Evolutionary conservation across 2,329 filamentous ascomycete species (phyloP).

Genomic region (Purpureocillium takamizusanense): DNA sequence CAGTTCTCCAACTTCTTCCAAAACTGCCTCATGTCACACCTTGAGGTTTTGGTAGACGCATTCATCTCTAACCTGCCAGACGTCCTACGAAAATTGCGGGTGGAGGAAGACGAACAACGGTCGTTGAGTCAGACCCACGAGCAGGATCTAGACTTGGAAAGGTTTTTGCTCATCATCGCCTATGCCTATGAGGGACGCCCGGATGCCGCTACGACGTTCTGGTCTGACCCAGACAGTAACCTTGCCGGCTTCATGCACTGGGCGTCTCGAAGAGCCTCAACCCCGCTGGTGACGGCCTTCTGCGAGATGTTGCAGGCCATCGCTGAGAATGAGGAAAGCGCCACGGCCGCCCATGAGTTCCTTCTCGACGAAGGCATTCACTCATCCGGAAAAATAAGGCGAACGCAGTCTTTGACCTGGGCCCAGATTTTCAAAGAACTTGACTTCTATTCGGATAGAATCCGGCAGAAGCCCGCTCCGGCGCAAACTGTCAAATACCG

Average conservation of each 20-base stretch:
- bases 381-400: slow-evolving; percentile 67
- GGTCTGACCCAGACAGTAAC: slow-evolving; percentile 87
- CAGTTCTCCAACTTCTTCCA: slow-evolving; percentile 67
- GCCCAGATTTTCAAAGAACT: slow-evolving; percentile 86
- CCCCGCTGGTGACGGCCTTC: slow-evolving; percentile 90
- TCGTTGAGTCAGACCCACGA: slow-evolving; percentile 56
- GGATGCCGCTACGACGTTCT: slow-evolving; percentile 81
- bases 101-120: slow-evolving; percentile 83
- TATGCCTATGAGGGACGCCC: slow-evolving; percentile 82
- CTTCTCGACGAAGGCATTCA: slow-evolving; percentile 75
- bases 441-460: slow-evolving; percentile 70
- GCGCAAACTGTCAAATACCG: slow-evolving; percentile 35
- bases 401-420: slow-evolving; percentile 83
- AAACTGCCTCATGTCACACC: slow-evolving; percentile 62
- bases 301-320: slow-evolving; percentile 93
- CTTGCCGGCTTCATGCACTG: slow-evolving; percentile 91
- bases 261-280: slow-evolving; percentile 92
- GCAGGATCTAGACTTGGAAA: slow-evolving; percentile 69
- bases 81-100: slow-evolving; percentile 73
- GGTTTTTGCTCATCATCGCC: slow-evolving; percentile 85
- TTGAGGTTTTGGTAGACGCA: slow-evolving; percentile 82
- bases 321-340: slow-evolving; percentile 72
- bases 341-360: slow-evolving; percentile 79
- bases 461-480: slow-evolving; percentile 59
- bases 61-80: slow-evolving; percentile 96